phyloP scores from a whole-genome alignment of 169 alveolate genomes.

The Plasmodium relictum region DNA sequence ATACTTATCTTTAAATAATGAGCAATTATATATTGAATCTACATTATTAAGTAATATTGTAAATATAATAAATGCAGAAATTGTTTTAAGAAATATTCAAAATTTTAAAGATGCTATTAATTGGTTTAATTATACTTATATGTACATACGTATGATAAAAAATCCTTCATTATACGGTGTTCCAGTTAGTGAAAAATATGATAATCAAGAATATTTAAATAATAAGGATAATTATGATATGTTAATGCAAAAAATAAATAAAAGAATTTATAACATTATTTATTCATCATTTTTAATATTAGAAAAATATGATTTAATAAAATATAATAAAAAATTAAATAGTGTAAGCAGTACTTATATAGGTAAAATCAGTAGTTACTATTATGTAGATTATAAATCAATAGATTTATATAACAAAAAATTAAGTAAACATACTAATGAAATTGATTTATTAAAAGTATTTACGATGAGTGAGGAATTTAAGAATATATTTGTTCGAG shows the following conservation, averaged over 20 bases:
- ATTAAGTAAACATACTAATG: constrained; percentile 91
- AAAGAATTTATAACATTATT: constrained; percentile 65
- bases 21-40: constrained; percentile 98
- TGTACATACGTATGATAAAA: constrained; percentile 94
- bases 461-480: constrained; percentile 98
- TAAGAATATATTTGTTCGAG: constrained; percentile 96
- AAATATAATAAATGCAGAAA: constrained; percentile 98
- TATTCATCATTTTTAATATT: constrained; percentile 95
- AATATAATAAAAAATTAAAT: constrained; percentile 95
- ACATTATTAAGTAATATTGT: constrained; percentile 94
- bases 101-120: constrained; percentile 96
- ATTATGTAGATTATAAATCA: constrained; percentile 96
- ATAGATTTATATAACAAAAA: constrained; percentile 95
- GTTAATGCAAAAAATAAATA: constrained; percentile 69
- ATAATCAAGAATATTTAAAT: constrained; percentile 31
- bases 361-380: constrained; percentile 98
- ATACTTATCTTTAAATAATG: constrained; percentile 96
- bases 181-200: constrained; percentile 48
- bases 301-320: constrained; percentile 94
- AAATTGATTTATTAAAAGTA: constrained; percentile 95
- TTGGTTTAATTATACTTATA: constrained; percentile 98
- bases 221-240: constrained; percentile 22
- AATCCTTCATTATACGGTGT: constrained; percentile 94
- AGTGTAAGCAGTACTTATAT: constrained; percentile 94
- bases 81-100: constrained; percentile 95